Evolutionary conservation across 2,329 filamentous ascomycete species (phyloP).

Genomic region (Orbilia oligospora): DNA sequence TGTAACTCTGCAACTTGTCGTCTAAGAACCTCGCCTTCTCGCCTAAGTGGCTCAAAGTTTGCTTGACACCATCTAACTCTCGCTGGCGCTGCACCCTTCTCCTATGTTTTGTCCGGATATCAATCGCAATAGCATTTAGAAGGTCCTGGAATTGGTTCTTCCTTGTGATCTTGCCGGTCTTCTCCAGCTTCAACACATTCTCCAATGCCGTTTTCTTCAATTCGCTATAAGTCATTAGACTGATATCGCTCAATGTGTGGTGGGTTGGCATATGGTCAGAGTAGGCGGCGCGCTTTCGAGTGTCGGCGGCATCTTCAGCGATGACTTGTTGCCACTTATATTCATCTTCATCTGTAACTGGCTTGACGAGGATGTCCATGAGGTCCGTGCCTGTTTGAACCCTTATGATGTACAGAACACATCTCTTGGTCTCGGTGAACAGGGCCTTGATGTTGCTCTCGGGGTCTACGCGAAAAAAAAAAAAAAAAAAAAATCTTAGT

Average conservation of each 20-base stretch:
- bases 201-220: constrained; percentile 93
- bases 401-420: constrained; percentile 96
- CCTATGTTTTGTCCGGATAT: constrained; percentile 97
- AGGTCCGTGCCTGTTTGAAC: constrained; percentile 92
- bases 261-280: constrained; percentile 77
- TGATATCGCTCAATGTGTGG: constrained; percentile 82
- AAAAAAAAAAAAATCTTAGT: too few relatives aligned
- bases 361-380: constrained; percentile 95
- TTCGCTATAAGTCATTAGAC: constrained; percentile 85
- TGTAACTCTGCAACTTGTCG: constrained; percentile 95
- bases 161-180: constrained; percentile 84
- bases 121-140: constrained; percentile 95
- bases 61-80: constrained; percentile 85
- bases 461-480: constrained; percentile 75
- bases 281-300: constrained; percentile 83
- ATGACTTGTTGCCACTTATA: constrained; percentile 87
- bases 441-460: constrained; percentile 91
- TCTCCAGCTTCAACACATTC: constrained; percentile 91
- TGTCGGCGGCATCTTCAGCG: constrained; percentile 81
- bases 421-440: constrained; percentile 98
- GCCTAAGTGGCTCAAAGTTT: constrained; percentile 81
- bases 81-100: constrained; percentile 90
- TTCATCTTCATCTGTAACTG: constrained; percentile 88
- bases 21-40: constrained; percentile 93
- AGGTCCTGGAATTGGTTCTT: constrained; percentile 96